Evolutionary conservation across 1,139 yeast species (phyloP).

Genomic region (Debaryomycetaceae sp.): DNA sequence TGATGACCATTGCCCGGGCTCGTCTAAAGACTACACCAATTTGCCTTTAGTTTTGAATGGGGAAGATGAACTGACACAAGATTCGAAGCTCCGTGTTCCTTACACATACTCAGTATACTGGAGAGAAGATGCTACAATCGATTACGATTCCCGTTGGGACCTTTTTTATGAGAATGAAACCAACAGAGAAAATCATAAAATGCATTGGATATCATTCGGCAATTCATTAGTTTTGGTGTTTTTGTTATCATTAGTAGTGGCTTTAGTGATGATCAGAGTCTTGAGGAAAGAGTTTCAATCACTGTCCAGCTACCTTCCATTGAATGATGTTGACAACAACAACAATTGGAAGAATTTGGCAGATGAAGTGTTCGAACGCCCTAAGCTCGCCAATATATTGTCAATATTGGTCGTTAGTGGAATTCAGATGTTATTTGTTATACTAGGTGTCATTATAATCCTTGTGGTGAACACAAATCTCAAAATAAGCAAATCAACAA

Average conservation of each 20-base stretch:
- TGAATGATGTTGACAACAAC: constrained; percentile 7
- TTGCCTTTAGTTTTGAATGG: constrained; percentile 37
- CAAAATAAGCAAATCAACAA: constrained; percentile 16
- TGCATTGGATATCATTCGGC: constrained; percentile 71
- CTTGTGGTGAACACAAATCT: constrained; percentile 49
- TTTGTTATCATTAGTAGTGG: constrained; percentile 58
- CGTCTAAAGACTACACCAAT: constrained; percentile 54
- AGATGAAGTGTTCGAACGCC: constrained; percentile 54
- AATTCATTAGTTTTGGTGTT: constrained; percentile 62
- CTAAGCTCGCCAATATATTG: constrained; percentile 43
- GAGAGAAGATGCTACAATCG: constrained; percentile 73
- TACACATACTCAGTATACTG: constrained; percentile 86
- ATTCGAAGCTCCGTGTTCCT: constrained; percentile 47
- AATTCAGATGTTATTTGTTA: constrained; percentile 63
- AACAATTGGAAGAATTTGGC: constrained; percentile 51
- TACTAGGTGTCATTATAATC: constrained; percentile 56
- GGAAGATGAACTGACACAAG: constrained; percentile 15
- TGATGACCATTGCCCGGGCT: constrained; percentile 67
- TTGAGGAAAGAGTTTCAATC: constrained; percentile 37
- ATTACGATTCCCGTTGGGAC: constrained; percentile 74
- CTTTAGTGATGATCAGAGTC: constrained; percentile 56
- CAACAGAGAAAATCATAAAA: constrained; percentile 35
- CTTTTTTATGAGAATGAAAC: constrained; percentile 62
- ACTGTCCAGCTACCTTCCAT: constrained; percentile 18
- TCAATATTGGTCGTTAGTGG: constrained; percentile 71